These are phyloP conservation scores for Starmera caribaea DNA, from an alignment of 805 yeast genomes.

Conservation along the genomic window DNA sequence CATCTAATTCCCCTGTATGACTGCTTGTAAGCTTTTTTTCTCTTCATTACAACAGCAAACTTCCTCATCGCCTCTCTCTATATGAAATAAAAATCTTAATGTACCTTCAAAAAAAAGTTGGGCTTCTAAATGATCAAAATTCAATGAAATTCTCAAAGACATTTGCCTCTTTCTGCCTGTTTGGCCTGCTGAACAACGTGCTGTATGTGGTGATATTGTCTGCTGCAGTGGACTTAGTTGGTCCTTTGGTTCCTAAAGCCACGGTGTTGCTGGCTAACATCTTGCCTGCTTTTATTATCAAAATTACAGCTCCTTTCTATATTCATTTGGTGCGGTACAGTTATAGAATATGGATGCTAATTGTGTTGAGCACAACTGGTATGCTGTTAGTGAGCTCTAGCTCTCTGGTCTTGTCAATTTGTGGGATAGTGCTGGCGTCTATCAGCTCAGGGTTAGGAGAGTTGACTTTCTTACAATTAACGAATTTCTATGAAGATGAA, in stretches of 20 bases:
- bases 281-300: slow-evolving; percentile 67
- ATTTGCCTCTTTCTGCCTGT: slow-evolving; percentile 59
- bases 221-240: slow-evolving; percentile 89
- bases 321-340: slow-evolving; percentile 56
- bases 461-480: slow-evolving; percentile 75
- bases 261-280: slow-evolving; percentile 80
- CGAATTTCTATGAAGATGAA: slow-evolving; percentile 58
- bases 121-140: background rate
- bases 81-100: background rate
- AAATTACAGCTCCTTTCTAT: slow-evolving; percentile 70
- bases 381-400: slow-evolving; percentile 51
- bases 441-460: slow-evolving; percentile 87
- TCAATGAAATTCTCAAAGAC: slow-evolving; percentile 7
- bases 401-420: slow-evolving; percentile 30
- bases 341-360: slow-evolving; percentile 42
- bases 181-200: slow-evolving; percentile 83
- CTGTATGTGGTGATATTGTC: slow-evolving; percentile 85
- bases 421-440: slow-evolving; percentile 76
- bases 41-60: background rate
- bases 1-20: background rate
- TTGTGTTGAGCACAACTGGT: slow-evolving; percentile 54
- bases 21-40: background rate
- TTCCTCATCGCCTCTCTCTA: background rate
- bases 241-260: slow-evolving; percentile 76
- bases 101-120: too few relatives aligned